Evolutionary conservation across 345 rosid species (phyloP).

Genomic region (Linum trigynum): DNA sequence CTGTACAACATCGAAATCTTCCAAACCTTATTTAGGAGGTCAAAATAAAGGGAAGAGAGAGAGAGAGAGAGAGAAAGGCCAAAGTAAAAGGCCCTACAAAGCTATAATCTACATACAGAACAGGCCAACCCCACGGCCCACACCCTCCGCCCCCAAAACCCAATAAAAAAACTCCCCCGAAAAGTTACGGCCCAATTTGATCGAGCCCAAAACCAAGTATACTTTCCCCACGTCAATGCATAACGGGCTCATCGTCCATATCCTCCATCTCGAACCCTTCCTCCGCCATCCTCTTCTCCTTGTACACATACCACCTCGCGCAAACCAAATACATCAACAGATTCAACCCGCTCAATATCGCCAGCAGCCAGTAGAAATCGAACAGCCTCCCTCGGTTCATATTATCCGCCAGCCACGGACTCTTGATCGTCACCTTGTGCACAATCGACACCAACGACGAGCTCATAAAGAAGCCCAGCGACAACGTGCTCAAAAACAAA

Average conservation of each 20-base stretch:
- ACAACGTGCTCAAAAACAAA: conserved; percentile 70
- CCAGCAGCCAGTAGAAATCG: conserved; percentile 83
- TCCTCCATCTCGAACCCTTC: conserved; percentile 67
- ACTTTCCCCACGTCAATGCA: conserved; percentile 24
- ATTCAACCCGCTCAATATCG: conserved; percentile 52
- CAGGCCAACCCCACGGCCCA: too few relatives aligned
- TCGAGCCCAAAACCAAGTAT: too few relatives aligned
- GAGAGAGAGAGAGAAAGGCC: too few relatives aligned
- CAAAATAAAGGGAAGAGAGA: too few relatives aligned
- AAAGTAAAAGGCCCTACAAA: too few relatives aligned
- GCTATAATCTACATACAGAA: too few relatives aligned
- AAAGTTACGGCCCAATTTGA: too few relatives aligned
- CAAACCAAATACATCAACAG: conserved; percentile 40
- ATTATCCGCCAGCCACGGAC: conserved; percentile 81
- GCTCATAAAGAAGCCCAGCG: conserved; percentile 81
- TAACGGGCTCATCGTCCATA: conserved; percentile 20
- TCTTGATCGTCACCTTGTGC: conserved; percentile 43
- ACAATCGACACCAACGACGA: conserved; percentile 62
- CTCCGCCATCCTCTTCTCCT: conserved; percentile 68
- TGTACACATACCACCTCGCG: conserved; percentile 89
- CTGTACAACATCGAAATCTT: too few relatives aligned
- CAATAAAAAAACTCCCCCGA: too few relatives aligned
- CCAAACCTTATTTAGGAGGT: too few relatives aligned
- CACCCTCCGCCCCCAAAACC: too few relatives aligned
- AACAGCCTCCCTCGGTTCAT: conserved; percentile 69